Evolutionary conservation across 1,284 basidiomycete genomes (phyloP), one percentile per base, ranked within the genome.

Genomic region (Stereum hirsutum): DNA sequence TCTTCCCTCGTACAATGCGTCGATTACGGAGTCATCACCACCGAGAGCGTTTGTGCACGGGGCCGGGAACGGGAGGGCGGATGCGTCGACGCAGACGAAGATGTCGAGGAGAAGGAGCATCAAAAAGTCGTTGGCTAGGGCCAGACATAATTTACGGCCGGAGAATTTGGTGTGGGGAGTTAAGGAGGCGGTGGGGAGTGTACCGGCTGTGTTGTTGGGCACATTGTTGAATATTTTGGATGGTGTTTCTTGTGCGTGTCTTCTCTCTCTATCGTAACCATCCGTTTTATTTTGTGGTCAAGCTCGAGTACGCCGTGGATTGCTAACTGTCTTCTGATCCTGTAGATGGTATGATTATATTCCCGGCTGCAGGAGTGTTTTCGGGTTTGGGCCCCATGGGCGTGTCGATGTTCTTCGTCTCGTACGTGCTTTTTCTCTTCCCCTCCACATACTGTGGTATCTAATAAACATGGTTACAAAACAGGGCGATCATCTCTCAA

Each of bases 391-490:
- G 90, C 1, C 81, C 89, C 0, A 82, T 88, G 58, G 95, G 95
- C 4, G 93, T 98, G 0, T 93, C 90, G 36, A 89, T 97, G 82
- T 96, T 94, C 63, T 94, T 96, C 59, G 75, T 92, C 31, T 81
- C 87, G 73, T 84, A 54, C 27, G 44, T 44, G n/a, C 11, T n/a
- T 8, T 27, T 24, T 14, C 21, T 25, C 12, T 34, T 48, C 10
- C 47, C 38, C 12, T 8, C 4, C 17, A 23, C 4, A 20, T 3
- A 1, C 25, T 34, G 25, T 21, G 31, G 15, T 24, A 10, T 15
- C 8, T n/a, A 30, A n/a, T n/a, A 8, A n/a, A 30, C 28, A 30
- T 30, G 28, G n/a, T 12, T 11, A 17, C 19, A 6, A 24, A 28
- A 17, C 44, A 76, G 73, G 1, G 79, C 80, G 42, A 69, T 95